Conservation (phyloP, 202 grass and related monocot species). For the Carex arenaria region DNA sequence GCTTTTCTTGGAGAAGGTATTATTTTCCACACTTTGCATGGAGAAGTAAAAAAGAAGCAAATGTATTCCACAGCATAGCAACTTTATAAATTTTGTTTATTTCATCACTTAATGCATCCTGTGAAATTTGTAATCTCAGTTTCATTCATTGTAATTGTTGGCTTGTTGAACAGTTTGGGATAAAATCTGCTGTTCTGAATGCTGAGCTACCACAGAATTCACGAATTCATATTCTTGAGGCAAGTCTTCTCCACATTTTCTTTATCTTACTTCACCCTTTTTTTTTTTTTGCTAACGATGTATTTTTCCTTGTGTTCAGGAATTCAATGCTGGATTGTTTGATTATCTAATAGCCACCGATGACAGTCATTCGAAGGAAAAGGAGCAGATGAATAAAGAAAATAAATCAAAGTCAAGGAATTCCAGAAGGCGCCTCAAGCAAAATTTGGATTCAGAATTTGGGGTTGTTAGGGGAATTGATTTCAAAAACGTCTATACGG, state of each 20-base stretch:
- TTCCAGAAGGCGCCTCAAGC: slow-evolving; percentile 52
- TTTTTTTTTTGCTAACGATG: slow-evolving; percentile 10
- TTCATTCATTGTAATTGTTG: background rate
- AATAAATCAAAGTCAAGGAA: slow-evolving; percentile 39
- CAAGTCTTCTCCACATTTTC: slow-evolving; percentile 25
- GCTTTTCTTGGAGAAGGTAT: slow-evolving; percentile 89
- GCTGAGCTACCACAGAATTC: slow-evolving; percentile 99
- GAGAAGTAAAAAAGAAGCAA: background rate
- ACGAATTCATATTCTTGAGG: slow-evolving; percentile 93
- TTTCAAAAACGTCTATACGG: slow-evolving; percentile 96
- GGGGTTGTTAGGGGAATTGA: slow-evolving; percentile 95
- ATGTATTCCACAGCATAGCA: background rate
- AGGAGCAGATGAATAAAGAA: slow-evolving; percentile 46
- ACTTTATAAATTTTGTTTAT: slow-evolving; percentile 18
- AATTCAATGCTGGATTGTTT: slow-evolving; percentile 95
- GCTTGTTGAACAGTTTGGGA: slow-evolving; percentile 57
- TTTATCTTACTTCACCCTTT: background rate
- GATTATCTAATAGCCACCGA: slow-evolving; percentile 97
- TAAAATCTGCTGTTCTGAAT: slow-evolving; percentile 91
- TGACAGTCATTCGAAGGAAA: slow-evolving; percentile 57
- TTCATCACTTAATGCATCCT: slow-evolving; percentile 23
- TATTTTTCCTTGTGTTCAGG: slow-evolving; percentile 40
- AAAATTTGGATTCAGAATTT: slow-evolving; percentile 80
- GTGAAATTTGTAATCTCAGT: background rate
- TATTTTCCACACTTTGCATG: slow-evolving; percentile 11